Evolutionary conservation across 108 stramenopile genomes (phyloP).

Genomic region (Skeletonema tropicum): DNA sequence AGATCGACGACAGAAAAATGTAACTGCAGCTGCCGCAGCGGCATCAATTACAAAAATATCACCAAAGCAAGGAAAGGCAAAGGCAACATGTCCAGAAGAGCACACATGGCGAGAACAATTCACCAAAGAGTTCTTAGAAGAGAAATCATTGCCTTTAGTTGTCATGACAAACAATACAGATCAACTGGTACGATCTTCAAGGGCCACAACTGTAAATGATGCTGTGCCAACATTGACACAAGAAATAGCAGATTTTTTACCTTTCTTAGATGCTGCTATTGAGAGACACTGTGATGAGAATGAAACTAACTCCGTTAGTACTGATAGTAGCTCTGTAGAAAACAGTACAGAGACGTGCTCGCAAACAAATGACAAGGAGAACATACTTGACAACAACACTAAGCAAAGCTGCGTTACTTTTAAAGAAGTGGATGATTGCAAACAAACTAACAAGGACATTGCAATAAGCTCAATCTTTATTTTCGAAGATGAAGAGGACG

Average conservation of each 20-base stretch:
- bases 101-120: conserved; percentile 19
- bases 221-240: not conserved
- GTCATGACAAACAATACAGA: not conserved
- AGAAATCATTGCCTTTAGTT: conserved; percentile 16
- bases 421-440: not conserved
- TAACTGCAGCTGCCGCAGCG: not conserved
- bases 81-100: conserved; percentile 28
- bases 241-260: not conserved
- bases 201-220: not conserved
- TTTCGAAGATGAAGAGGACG: not conserved
- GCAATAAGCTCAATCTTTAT: not conserved
- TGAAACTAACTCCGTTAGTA: not conserved
- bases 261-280: not conserved
- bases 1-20: conserved; percentile 12
- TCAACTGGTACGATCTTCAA: not conserved
- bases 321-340: not conserved
- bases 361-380: not conserved
- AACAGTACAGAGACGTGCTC: not conserved
- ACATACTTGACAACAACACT: not conserved
- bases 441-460: not conserved
- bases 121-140: conserved; percentile 28
- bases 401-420: not conserved
- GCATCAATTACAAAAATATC: not conserved
- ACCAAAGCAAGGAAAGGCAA: conserved; percentile 8
- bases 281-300: not conserved